phyloP scores from a whole-genome alignment of 257 asterid genomes.

The Thymus quinquecostatus region DNA sequence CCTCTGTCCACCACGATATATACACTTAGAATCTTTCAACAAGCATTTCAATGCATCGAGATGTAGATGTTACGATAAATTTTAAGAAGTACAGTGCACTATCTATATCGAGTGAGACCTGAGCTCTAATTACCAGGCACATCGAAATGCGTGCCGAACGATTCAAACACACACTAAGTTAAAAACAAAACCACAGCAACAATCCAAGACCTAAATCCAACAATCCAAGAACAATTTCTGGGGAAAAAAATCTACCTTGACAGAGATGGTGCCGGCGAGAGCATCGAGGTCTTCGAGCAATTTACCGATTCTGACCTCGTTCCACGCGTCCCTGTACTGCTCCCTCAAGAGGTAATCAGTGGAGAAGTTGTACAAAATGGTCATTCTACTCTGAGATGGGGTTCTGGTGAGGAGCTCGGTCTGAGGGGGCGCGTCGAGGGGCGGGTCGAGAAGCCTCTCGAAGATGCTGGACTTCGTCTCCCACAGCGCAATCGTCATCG shows the following conservation, averaged over 20 bases:
- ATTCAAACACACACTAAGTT: too few species aligned
- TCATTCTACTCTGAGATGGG: constrained; percentile 70
- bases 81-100: too few species aligned
- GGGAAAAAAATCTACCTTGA: constrained; percentile 51
- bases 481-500: constrained; percentile 88
- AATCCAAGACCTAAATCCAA: not conserved
- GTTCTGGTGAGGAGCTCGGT: constrained; percentile 60
- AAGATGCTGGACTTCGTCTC: constrained; percentile 79
- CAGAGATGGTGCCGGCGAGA: constrained; percentile 89
- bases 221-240: not conserved
- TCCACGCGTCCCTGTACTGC: constrained; percentile 98
- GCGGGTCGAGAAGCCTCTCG: constrained; percentile 90
- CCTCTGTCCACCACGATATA: too few species aligned
- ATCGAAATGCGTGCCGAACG: too few species aligned
- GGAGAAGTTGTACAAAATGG: constrained; percentile 71
- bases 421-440: constrained; percentile 93
- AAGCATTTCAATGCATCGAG: too few species aligned
- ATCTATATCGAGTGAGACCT: too few species aligned
- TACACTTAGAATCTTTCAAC: too few species aligned
- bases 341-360: constrained; percentile 74
- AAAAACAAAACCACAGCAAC: too few species aligned
- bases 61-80: too few species aligned
- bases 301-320: constrained; percentile 91
- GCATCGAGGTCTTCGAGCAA: constrained; percentile 99
- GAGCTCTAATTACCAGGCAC: too few species aligned